These are phyloP conservation scores for Skeletonema menzelii DNA, from an alignment of 108 stramenopile genomes.

Conservation along the genomic window DNA sequence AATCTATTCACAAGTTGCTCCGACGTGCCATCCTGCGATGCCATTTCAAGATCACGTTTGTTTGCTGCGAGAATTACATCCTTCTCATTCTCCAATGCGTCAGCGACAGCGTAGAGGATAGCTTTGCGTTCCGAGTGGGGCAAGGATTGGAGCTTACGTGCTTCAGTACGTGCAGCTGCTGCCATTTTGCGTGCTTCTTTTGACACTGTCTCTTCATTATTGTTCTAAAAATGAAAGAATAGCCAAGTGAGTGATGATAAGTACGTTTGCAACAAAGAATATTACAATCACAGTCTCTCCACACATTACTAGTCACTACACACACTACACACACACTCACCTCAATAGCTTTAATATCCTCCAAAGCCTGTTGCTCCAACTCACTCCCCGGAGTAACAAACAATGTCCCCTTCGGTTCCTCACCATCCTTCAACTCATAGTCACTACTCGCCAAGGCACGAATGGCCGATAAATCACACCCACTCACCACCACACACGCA, in stretches of 20 bases:
- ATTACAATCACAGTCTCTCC: no score
- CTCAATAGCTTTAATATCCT: constrained; percentile 51
- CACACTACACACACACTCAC: constrained; percentile 7
- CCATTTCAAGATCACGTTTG: constrained; percentile 79
- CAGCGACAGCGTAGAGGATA: constrained; percentile 86
- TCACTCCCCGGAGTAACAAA: constrained; percentile 77
- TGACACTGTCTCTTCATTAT: constrained; percentile 40
- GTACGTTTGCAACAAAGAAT: no score
- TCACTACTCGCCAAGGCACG: constrained; percentile 63
- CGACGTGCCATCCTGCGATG: constrained; percentile 70
- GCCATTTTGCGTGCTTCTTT: constrained; percentile 68
- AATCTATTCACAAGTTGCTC: constrained; percentile 77
- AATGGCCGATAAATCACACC: constrained; percentile 82
- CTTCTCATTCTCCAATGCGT: constrained; percentile 63
- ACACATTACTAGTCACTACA: no score
- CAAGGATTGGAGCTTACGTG: constrained; percentile 77
- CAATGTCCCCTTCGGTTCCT: constrained; percentile 65
- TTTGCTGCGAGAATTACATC: constrained; percentile 85
- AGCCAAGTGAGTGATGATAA: background rate
- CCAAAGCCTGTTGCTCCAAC: constrained; percentile 72
- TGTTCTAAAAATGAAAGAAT: background rate
- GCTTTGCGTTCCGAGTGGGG: constrained; percentile 69
- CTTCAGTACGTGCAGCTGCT: constrained; percentile 68
- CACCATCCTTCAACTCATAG: constrained; percentile 23
- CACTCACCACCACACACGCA: constrained; percentile 87